Evolutionary conservation across 192 early-diverging fungal genomes (phyloP), one percentile per base, ranked within the genome.

Genomic region (Coemansia sp.): DNA sequence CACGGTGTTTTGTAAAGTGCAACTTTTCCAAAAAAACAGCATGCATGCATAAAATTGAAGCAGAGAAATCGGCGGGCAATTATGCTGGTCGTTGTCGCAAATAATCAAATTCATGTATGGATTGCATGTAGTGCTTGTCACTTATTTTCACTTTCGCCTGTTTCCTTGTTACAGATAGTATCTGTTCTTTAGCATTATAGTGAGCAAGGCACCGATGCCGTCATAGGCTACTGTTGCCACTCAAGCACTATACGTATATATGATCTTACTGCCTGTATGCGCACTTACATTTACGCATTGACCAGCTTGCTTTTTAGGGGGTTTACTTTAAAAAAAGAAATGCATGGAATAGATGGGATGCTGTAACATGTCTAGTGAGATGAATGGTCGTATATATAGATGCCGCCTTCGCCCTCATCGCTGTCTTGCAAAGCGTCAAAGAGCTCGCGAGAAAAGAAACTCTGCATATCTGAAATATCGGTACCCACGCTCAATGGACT

Each of bases 381-480:
- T 1, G 30, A 23, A 23, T 46, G 57, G 22, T 58, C 42, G 39
- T 58, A 58, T 10, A 58, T 58, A 28, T 58, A 58, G 39, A 58
- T 58, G 22, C 57, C 27, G 11, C 57, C 57, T 24, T 58, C 57
- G 39, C 42, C 57, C 6, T 56, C 55, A 6, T 32, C 29, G 20
- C 39, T 42, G 11, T 42, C 39, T 14, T 42, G 39, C 39, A 39
- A 58, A 22, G 34, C 39, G 14, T 58, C 57, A 58, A 58, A 30
- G 19, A 58, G 10, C 24, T 58, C 57, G 22, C 34, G 57, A n/a
- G 57, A 42, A 58, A 58, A 58, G 22, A 47, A 16, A 30, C 25
- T 46, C 22, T 58, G 57, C 25, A 47, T 58, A 6, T 58, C 57
- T 22, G 25, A 1, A 6, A 25, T 24, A 14, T 11, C 57, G 34